phyloP scores from a whole-genome alignment of 2,329 filamentous ascomycete genomes.

The Botryotinia narcissicola region DNA sequence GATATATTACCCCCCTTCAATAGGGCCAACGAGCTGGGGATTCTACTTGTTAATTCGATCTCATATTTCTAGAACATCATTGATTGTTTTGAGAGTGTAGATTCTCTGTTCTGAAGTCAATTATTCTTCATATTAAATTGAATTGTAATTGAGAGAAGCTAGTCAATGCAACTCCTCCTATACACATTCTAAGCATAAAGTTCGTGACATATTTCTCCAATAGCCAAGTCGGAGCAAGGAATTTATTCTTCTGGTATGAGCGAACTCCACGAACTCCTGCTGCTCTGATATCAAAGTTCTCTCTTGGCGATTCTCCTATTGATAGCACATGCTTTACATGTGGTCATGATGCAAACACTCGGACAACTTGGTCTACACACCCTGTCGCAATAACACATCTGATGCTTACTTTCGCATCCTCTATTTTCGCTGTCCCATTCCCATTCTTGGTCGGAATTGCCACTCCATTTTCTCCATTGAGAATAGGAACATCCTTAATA shows the following conservation, averaged over 20 bases:
- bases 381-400: conserved; percentile 85
- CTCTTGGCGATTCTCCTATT: conserved; percentile 12
- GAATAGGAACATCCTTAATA: conserved; percentile 55
- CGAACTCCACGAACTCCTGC: conserved; percentile 13
- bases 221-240: conserved; percentile 16
- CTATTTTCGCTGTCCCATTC: conserved; percentile 49
- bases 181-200: conserved; percentile 15
- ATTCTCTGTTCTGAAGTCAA: background rate
- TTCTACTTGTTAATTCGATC: background rate
- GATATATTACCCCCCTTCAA: background rate
- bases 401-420: conserved; percentile 59
- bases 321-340: conserved; percentile 14
- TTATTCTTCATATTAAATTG: conserved; percentile 17
- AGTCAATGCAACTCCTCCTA: background rate
- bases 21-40: background rate
- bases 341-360: conserved; percentile 64
- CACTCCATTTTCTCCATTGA: conserved; percentile 49
- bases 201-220: conserved; percentile 16
- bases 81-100: background rate
- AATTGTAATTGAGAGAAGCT: conserved; percentile 14
- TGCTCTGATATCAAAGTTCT: conserved; percentile 1
- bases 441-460: conserved; percentile 27
- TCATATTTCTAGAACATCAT: background rate
- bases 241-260: conserved; percentile 17
- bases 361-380: conserved; percentile 76